Base-by-base conservation (phyloP, 2,329 filamentous ascomycete species). In the Diaporthe velutina region DNA sequence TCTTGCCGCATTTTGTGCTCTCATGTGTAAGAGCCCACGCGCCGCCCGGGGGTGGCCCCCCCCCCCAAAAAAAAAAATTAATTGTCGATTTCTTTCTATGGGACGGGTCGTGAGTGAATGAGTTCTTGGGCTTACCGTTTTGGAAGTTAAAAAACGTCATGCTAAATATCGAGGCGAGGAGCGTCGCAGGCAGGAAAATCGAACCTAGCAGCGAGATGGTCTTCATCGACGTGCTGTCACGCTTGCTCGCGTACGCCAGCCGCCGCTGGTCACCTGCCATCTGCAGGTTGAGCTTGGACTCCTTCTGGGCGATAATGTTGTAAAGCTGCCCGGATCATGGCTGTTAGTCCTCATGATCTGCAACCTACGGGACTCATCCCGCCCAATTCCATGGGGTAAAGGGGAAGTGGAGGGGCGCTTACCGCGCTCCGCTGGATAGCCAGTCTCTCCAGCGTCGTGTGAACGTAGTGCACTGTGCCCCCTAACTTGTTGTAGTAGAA, bases 101-200 rank as follows among this genome's bases (percentile, higher is more conserved):
- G 25, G 57, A 15, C 30, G 3, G 10, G 4, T 19, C 17, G 15
- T 25, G 30, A 28, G 17, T 57, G 15, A 10, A 15, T 54, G 25
- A 42, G 55, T 55, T 54, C 19, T 42, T 73, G 64, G 55, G 80
- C 82, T 76, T 80, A 86, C 86, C 83, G 52, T 84, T 82, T 77
- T 87, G 87, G 77, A 92, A 92, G 82, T 92, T 88, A 83, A 93
- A 93, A 80, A 93, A 93, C 0, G 90, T 90, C 90, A 92, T 93
- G 84, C 88, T 89, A 78, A 93, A 93, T 33, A 93, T 84, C 0
- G 91, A 92, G 12, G 91, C 88, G 25, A 93, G 85, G 77, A 89
- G 91, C 0, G 90, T 92, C 2, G 90, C 90, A 0, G 91, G 91
- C 8, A 93, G 83, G 78, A 93, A 93, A 54, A 93, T 84, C 54